A percentile compares a stretch with the other conserved stretches of the same genome.
phyloP scores from a whole-genome alignment of 306 rosid species.

The Luffa aegyptiaca region DNA sequence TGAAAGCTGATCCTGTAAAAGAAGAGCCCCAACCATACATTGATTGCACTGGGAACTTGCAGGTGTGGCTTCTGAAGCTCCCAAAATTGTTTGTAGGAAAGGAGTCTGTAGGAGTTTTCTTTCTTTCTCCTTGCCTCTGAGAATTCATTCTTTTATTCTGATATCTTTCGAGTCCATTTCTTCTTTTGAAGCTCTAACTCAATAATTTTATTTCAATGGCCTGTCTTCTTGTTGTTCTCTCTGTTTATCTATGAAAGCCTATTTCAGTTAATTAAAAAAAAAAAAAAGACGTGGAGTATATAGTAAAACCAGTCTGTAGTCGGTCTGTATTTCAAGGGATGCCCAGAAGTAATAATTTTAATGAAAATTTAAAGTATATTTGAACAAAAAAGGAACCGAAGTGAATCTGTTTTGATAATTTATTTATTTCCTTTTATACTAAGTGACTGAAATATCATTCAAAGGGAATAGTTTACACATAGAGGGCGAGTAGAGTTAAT shows the following conservation, averaged over 20 bases:
- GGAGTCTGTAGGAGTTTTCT: slow-evolving; percentile 1
- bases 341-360: not conserved
- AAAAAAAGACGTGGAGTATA: not conserved
- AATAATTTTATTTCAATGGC: not conserved
- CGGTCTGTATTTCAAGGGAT: not conserved
- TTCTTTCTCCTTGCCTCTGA: not conserved
- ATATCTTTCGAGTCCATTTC: not conserved
- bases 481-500: not conserved
- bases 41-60: slow-evolving; percentile 95
- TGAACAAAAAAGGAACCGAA: not conserved
- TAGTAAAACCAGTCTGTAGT: not conserved
- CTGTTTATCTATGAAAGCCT: not conserved
- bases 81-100: not conserved
- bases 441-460: not conserved
- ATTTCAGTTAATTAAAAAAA: not conserved
- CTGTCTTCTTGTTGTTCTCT: not conserved
- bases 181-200: not conserved
- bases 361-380: not conserved
- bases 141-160: not conserved
- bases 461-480: not conserved
- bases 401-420: not conserved
- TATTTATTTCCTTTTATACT: not conserved
- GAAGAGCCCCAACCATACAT: slow-evolving; percentile 89
- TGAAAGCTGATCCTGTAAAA: slow-evolving; percentile 81
- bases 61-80: slow-evolving; percentile 31